These are phyloP conservation scores for Pleurotus cornucopiae DNA, from an alignment of 768 basidiomycete species.

Conservation along the genomic window DNA sequence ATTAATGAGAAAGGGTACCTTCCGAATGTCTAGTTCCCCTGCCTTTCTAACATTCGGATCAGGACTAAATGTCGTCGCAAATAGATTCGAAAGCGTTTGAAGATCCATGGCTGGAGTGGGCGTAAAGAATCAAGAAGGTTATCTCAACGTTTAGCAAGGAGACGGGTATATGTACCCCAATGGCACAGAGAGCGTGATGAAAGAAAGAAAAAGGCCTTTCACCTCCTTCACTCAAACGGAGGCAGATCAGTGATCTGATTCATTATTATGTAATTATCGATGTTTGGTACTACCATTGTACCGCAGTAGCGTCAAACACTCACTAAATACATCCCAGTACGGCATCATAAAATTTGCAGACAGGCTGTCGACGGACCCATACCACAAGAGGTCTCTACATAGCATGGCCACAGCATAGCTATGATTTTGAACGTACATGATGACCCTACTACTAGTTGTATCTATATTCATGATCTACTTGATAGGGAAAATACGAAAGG, in stretches of 20 bases:
- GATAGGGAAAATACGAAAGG: no score
- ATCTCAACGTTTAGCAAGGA: not conserved
- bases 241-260: not conserved
- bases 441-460: no score
- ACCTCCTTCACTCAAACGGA: constrained; percentile 3
- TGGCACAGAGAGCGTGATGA: not conserved
- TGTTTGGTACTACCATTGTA: not conserved
- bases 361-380: no score
- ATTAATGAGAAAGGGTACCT: constrained; percentile 38
- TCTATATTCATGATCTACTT: no score
- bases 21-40: constrained; percentile 84
- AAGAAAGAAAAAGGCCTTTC: constrained; percentile 5
- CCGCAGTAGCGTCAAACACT: no score
- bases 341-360: no score
- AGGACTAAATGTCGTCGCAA: constrained; percentile 73
- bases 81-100: constrained; percentile 71
- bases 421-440: no score
- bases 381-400: no score
- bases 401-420: no score
- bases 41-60: constrained; percentile 86
- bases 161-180: constrained; percentile 1
- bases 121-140: not conserved
- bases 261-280: constrained; percentile 9
- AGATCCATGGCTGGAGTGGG: constrained; percentile 52
- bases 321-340: no score